Conservation (phyloP, 371 early-diverging fungal species). For the Saksenaea oblongispora region DNA sequence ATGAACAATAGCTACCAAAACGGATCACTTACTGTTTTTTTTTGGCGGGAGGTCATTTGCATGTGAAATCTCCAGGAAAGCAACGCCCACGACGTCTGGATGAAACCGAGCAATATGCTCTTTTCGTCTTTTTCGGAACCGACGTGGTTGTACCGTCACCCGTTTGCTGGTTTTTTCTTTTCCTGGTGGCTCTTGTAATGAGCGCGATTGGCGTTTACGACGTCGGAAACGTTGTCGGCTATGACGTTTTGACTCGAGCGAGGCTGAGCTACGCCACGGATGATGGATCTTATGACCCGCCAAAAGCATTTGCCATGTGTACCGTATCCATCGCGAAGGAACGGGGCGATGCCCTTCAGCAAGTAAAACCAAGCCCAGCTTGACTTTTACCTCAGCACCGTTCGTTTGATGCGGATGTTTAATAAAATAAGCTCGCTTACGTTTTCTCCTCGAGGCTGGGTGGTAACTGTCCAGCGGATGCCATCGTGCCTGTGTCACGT, state of each 20-base stretch:
- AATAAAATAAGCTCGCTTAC: neutral
- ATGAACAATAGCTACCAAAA: neutral
- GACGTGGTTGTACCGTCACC: neutral
- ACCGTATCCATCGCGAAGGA: neutral
- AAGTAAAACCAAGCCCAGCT: neutral
- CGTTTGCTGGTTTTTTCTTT: conserved; percentile 1
- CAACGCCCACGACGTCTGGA: conserved; percentile 55
- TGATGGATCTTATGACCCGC: conserved; percentile 5
- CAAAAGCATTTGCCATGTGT: conserved; percentile 2
- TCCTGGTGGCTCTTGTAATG: neutral
- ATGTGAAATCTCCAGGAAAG: conserved; percentile 63
- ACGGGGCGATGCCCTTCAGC: neutral
- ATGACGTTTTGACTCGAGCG: neutral
- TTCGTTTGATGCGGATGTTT: neutral
- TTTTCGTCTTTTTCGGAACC: conserved; percentile 5
- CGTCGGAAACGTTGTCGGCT: conserved; percentile 11
- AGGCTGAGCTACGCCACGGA: conserved; percentile 3
- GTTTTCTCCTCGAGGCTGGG: neutral
- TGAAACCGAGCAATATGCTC: conserved; percentile 31
- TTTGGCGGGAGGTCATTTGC: conserved; percentile 67
- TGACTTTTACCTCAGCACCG: neutral
- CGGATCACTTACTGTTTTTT: conserved; percentile 37
- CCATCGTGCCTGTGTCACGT: conserved; percentile 17
- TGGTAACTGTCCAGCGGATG: conserved; percentile 11
- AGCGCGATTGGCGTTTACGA: neutral